Evolutionary conservation across 306 rosid species (phyloP).

Genomic region (Prunus kanzakura): DNA sequence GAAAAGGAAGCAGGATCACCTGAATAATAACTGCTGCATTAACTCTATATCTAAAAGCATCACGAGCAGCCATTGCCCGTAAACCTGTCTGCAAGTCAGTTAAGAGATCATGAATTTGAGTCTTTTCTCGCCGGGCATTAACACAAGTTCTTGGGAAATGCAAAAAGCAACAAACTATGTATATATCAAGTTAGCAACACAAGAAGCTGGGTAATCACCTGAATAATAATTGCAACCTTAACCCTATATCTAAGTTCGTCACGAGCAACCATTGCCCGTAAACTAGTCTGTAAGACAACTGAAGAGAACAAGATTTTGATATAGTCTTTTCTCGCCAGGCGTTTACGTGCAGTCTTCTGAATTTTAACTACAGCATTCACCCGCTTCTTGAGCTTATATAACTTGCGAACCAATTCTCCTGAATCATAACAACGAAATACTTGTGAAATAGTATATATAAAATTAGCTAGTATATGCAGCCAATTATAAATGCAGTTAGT

Average conservation of each 20-base stretch:
- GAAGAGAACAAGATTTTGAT: slow-evolving; percentile 30
- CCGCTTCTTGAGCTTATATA: slow-evolving; percentile 43
- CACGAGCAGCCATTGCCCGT: slow-evolving; percentile 52
- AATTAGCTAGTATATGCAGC: not conserved
- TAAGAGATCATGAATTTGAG: slow-evolving; percentile 29
- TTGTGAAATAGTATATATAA: slow-evolving; percentile 1
- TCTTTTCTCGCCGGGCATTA: slow-evolving; percentile 14
- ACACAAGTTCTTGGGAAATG: slow-evolving; percentile 26
- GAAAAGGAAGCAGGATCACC: slow-evolving; percentile 44
- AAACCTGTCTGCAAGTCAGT: slow-evolving; percentile 58
- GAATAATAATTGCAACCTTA: slow-evolving; percentile 49
- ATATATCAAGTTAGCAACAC: slow-evolving; percentile 5
- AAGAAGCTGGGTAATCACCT: slow-evolving; percentile 49
- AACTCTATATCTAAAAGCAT: slow-evolving; percentile 40
- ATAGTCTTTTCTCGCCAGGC: slow-evolving; percentile 53
- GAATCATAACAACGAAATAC: slow-evolving; percentile 25
- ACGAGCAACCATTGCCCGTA: slow-evolving; percentile 51
- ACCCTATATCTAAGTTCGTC: slow-evolving; percentile 40
- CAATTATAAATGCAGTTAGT: not conserved
- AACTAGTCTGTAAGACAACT: slow-evolving; percentile 56
- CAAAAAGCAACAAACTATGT: slow-evolving; percentile 10
- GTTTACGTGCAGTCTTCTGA: slow-evolving; percentile 52
- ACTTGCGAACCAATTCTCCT: slow-evolving; percentile 71
- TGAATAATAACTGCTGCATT: slow-evolving; percentile 51
- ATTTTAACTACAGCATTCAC: slow-evolving; percentile 57